Base-by-base conservation (phyloP, 2,329 filamentous ascomycete species). In the Paecilomyces niveus region DNA sequence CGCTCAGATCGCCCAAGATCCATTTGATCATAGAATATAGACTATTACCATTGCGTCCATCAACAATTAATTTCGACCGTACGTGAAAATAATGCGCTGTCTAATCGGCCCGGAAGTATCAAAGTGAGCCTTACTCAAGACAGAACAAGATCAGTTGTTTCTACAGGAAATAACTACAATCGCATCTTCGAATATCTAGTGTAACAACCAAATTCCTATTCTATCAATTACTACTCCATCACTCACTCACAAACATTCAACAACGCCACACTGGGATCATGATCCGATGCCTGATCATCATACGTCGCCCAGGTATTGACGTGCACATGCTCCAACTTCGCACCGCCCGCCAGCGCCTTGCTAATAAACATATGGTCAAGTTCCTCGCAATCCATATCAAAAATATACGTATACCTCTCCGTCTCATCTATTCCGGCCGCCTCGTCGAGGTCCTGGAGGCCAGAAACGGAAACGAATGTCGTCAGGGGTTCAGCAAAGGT, bases 401-500 rank as follows among this genome's bases (percentile, higher is more conserved):
- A 90, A 1, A 87, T 74, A 70, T 90, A 90, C 1, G 86, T 88
- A 71, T 90, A 90, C 9, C 87, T 77, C 77, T 90, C 88, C 26
- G 72, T 67, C 1, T 74, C 66, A 3, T 78, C 72, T 10, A 85
- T 80, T 4, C 75, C 76, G 3, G 77, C 81, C 0, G 82, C 83
- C 4, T 81, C 85, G 64, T 90, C 86, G 1, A 89, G 73, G 62
- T 89, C 86, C 33, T 78, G 63, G 53, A 90, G 75, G 1, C 81
- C 80, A 0, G 84, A 86, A 21, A 79, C 74, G 3, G 71, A 61
- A 1, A 75, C 67, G 62, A 89, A 88, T 1, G 74, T 74, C 60
- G 78, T 69, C 54, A 89, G 70, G 1, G 87, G 86, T 68, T 79
- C 66, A 9, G 85, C 86, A 61, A 86, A 85, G 4, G 81, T 69